Base-by-base conservation (phyloP, 441 rosid genomes). In the Mallotus repandus region DNA sequence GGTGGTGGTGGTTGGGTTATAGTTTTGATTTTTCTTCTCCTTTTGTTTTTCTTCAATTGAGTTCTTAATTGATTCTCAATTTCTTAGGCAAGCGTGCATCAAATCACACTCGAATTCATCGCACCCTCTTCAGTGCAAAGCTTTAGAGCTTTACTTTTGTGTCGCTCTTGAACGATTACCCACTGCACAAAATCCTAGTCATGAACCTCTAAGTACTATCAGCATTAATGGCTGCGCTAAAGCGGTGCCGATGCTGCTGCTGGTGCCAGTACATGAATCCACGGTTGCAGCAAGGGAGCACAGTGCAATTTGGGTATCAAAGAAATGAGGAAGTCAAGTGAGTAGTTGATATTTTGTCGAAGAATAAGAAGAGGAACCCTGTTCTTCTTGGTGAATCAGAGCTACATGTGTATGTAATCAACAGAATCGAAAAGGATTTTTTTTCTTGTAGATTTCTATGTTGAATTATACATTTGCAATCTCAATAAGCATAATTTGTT, bases 121-220 rank as follows among this genome's bases (percentile, higher is more conserved):
- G 4, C 98, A 95, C 69, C 99, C 99, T 0, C 88, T 95, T 16
- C 99, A 95, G 93, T 95, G 99, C 74, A 86, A 98, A 22, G 99
- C 99, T 32, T 84, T 95, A 46, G 99, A 95, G 93, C 98, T 95
- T 70, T 95, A 98, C 74, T 95, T 95, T 84, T 87, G 91, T 82
- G 99, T 95, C n/a, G 99, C 99, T 2, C 85, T 95, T 68, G 98
- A 95, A 49, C 90, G 98, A 14, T 89, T 95, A 19, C 98, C 99
- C 15, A 85, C 95, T 4, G 80, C 92, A 0, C 89, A 85, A 61
- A 86, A 83, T 45, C 80, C 91, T 0, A 78, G 84, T 0, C 78
- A 82, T 38, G 97, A 94, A 78, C 99, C 99, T 0, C 94, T 94
- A 0, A 91, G 92, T 52, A 92, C 99, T 35, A 95, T 92, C 79